Conservation (phyloP, 2,329 filamentous ascomycete genomes). For the Exophiala mesophila region DNA sequence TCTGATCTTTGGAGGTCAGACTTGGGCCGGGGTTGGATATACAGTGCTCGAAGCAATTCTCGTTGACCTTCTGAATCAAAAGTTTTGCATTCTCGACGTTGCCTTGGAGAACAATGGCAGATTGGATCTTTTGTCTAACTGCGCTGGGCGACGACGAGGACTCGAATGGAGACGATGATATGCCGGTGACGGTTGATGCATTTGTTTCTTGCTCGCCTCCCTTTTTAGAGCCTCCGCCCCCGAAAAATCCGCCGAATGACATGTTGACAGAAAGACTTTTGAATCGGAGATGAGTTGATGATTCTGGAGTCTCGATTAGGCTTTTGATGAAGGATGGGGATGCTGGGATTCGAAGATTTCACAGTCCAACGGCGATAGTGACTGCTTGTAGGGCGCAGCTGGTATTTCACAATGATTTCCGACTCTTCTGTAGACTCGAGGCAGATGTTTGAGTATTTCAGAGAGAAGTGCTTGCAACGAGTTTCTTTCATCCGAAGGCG, state of each 20-base stretch:
- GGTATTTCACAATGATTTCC: too few species aligned
- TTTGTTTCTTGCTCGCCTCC: background rate
- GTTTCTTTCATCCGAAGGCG: too few species aligned
- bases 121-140: constrained; percentile 36
- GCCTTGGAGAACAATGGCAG: constrained; percentile 58
- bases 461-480: too few species aligned
- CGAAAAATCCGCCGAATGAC: constrained; percentile 35
- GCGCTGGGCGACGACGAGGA: constrained; percentile 21
- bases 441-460: too few species aligned
- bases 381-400: too few species aligned
- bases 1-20: constrained; percentile 62
- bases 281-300: too few species aligned
- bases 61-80: constrained; percentile 74
- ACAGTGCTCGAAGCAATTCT: constrained; percentile 76
- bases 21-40: constrained; percentile 64
- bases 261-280: too few species aligned
- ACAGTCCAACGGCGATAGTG: too few species aligned
- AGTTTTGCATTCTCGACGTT: constrained; percentile 64
- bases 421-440: too few species aligned
- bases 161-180: constrained; percentile 10
- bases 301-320: too few species aligned
- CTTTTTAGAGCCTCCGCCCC: constrained; percentile 27
- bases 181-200: constrained; percentile 6
- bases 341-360: too few species aligned
- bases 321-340: too few species aligned